phyloP scores from a whole-genome alignment of 1,284 basidiomycete genomes.

The Cystobasidium slooffiae region DNA sequence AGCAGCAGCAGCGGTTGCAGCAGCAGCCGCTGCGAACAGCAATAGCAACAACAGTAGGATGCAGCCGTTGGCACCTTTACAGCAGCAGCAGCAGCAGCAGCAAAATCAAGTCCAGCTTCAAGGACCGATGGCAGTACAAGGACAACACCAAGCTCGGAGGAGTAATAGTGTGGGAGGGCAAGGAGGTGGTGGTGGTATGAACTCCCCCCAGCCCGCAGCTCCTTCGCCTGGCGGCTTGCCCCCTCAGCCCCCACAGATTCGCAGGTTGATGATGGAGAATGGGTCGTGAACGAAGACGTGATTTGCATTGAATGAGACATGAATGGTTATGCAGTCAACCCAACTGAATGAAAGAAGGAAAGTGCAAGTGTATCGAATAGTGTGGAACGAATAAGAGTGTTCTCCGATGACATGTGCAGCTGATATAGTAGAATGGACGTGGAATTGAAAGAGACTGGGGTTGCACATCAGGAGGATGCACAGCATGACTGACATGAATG shows the following conservation, averaged over 20 bases:
- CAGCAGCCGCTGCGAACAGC: not conserved
- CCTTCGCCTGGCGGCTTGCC: not conserved
- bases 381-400: too few relatives aligned
- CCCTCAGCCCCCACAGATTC: slow-evolving; percentile 38
- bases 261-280: slow-evolving; percentile 43
- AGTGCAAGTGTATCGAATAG: too few relatives aligned
- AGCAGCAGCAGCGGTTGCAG: slow-evolving; percentile 1
- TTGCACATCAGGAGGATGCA: too few relatives aligned
- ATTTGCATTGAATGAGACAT: not conserved
- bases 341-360: too few relatives aligned
- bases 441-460: too few relatives aligned
- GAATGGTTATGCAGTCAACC: too few relatives aligned
- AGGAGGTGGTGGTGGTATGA: not conserved
- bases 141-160: not conserved
- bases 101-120: not conserved
- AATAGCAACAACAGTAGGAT: not conserved
- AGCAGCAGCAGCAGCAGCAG: not conserved
- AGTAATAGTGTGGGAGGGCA: not conserved
- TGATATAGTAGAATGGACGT: too few relatives aligned
- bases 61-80: not conserved
- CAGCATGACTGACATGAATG: too few relatives aligned
- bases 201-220: slow-evolving; percentile 6
- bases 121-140: not conserved
- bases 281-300: not conserved
- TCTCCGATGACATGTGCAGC: too few relatives aligned